Evolutionary conservation across 306 rosid genomes (phyloP).

Genomic region (Cercis canadensis): DNA sequence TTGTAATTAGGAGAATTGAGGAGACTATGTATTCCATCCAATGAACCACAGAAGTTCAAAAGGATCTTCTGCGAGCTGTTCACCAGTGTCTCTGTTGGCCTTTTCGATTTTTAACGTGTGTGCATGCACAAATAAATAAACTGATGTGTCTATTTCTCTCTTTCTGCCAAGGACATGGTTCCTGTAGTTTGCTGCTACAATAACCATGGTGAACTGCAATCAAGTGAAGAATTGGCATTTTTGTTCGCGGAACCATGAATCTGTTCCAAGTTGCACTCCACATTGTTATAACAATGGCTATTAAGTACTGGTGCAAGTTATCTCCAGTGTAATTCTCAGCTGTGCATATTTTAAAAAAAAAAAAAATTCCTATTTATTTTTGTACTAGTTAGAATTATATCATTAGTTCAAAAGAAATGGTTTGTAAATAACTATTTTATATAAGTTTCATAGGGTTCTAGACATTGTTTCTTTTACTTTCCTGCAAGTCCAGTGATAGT

Average conservation of each 20-base stretch:
- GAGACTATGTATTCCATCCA: slow-evolving; percentile 57
- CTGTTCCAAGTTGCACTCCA: slow-evolving; percentile 9
- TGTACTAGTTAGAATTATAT: neutral
- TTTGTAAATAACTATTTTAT: neutral
- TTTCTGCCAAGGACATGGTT: no score
- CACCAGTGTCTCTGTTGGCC: slow-evolving; percentile 18
- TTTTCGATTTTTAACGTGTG: neutral
- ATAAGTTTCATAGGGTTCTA: neutral
- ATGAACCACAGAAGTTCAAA: slow-evolving; percentile 42
- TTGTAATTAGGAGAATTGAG: slow-evolving; percentile 83
- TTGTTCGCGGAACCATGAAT: slow-evolving; percentile 25
- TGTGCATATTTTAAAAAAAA: neutral
- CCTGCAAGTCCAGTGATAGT: neutral
- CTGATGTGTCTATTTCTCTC: slow-evolving; percentile 28
- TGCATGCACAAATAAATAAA: neutral
- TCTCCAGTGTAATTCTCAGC: slow-evolving; percentile 11
- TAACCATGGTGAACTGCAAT: slow-evolving; percentile 21
- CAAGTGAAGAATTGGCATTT: slow-evolving; percentile 15
- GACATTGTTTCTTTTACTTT: neutral
- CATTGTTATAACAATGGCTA: slow-evolving; percentile 5
- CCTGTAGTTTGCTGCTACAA: no score
- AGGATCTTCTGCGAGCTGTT: slow-evolving; percentile 25
- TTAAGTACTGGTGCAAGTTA: neutral
- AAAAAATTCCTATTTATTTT: no score
- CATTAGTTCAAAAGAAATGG: no score